Conservation (phyloP, 805 yeast genomes). For the Kodamaea leandrae region DNA sequence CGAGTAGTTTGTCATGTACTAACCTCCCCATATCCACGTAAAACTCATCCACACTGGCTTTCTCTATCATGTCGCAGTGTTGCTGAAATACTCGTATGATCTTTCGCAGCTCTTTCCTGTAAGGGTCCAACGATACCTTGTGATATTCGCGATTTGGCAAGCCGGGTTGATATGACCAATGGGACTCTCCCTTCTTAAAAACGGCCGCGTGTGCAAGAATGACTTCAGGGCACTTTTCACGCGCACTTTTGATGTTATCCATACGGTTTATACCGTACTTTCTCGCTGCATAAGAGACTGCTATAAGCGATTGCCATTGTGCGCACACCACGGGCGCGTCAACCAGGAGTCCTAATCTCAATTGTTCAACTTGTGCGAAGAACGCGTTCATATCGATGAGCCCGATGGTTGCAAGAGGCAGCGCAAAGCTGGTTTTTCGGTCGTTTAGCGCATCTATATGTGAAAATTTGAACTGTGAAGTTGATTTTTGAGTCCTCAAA, state of each 20-base stretch:
- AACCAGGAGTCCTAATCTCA: conserved; percentile 59
- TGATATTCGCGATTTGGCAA: conserved; percentile 60
- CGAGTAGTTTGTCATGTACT: conserved; percentile 44
- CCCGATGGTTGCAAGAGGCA: conserved; percentile 76
- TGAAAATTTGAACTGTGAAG: conserved; percentile 39
- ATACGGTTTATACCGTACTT: conserved; percentile 76
- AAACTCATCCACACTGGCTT: conserved; percentile 95
- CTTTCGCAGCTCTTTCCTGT: conserved; percentile 81
- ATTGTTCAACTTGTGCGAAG: conserved; percentile 90
- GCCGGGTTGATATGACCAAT: conserved; percentile 71
- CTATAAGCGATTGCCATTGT: conserved; percentile 89
- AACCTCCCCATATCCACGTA: conserved; percentile 78
- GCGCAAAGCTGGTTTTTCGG: conserved; percentile 46
- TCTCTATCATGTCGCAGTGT: conserved; percentile 71
- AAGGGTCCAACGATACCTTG: conserved; percentile 89
- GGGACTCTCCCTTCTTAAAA: conserved; percentile 78
- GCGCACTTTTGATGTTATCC: conserved; percentile 68
- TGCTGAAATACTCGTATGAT: conserved; percentile 63
- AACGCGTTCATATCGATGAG: conserved; percentile 94
- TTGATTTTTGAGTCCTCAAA: background rate
- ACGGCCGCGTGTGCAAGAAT: conserved; percentile 91
- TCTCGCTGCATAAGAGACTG: conserved; percentile 88
- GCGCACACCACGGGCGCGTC: conserved; percentile 89
- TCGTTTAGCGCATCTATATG: conserved; percentile 51
- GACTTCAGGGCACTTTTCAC: conserved; percentile 69